These are phyloP conservation scores for Paramyrothecium sp. DNA, from an alignment of 2,329 filamentous ascomycete species.

Conservation along the genomic window DNA sequence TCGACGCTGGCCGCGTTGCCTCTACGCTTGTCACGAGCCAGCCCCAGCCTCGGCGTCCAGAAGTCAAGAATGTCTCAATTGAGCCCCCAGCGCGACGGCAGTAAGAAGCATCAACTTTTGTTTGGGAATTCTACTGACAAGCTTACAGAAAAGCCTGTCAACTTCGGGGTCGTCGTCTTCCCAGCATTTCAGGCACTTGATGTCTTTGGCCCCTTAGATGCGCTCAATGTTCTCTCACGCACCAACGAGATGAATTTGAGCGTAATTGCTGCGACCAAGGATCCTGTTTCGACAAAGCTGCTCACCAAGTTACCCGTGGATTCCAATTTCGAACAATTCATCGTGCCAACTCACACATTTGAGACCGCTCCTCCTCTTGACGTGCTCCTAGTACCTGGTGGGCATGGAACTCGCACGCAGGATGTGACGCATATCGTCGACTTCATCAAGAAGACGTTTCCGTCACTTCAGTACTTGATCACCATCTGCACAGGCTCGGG, in stretches of 20 bases:
- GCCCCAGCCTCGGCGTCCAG: too few relatives aligned
- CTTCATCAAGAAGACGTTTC: conserved; percentile 36
- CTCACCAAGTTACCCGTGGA: background rate
- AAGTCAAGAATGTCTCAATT: too few relatives aligned
- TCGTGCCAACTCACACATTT: conserved; percentile 37
- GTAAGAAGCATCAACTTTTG: too few relatives aligned
- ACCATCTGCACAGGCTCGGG: conserved; percentile 58
- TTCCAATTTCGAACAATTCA: conserved; percentile 14
- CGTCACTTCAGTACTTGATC: conserved; percentile 44
- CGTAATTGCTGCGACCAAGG: conserved; percentile 6
- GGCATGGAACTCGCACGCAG: conserved; percentile 36
- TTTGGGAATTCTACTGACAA: too few relatives aligned
- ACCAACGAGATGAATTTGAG: conserved; percentile 6
- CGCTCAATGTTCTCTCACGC: conserved; percentile 9
- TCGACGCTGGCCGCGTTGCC: too few relatives aligned
- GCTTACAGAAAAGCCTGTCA: conserved; percentile 6
- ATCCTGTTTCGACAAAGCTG: conserved; percentile 8
- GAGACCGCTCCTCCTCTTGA: conserved; percentile 43
- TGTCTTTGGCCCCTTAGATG: conserved; percentile 16
- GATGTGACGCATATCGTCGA: conserved; percentile 30
- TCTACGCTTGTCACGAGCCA: too few relatives aligned
- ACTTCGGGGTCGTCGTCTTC: conserved; percentile 18
- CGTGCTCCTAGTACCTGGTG: conserved; percentile 56
- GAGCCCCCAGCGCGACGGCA: too few relatives aligned
- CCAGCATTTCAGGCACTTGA: conserved; percentile 20